phyloP scores from a whole-genome alignment of 2,329 filamentous ascomycete genomes.

The Alternaria postmessia region DNA sequence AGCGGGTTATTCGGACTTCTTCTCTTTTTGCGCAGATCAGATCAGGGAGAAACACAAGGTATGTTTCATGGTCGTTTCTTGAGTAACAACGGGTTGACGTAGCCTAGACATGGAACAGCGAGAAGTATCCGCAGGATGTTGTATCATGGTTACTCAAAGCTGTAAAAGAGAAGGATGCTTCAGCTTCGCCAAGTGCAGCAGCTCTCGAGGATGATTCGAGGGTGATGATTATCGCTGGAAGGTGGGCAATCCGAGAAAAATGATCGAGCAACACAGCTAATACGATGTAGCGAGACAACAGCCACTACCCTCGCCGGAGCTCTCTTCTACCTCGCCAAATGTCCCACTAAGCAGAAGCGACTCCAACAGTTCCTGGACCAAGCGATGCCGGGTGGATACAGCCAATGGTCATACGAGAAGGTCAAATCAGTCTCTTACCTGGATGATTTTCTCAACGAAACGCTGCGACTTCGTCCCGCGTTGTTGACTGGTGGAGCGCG shows the following conservation, averaged over 20 bases:
- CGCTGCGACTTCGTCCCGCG: conserved; percentile 52
- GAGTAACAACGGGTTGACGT: not conserved
- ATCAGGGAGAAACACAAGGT: conserved; percentile 47
- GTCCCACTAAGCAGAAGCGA: conserved; percentile 38
- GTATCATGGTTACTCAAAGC: conserved; percentile 54
- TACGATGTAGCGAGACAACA: conserved; percentile 46
- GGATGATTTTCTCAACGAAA: conserved; percentile 47
- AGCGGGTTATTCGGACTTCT: conserved; percentile 40
- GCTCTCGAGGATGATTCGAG: conserved; percentile 47
- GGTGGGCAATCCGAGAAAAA: conserved; percentile 14
- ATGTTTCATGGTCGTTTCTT: not conserved
- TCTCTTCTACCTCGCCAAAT: conserved; percentile 47
- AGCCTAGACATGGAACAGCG: conserved; percentile 23
- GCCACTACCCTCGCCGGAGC: conserved; percentile 39
- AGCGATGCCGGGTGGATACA: conserved; percentile 32
- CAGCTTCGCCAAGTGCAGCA: conserved; percentile 42
- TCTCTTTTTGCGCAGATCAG: conserved; percentile 37
- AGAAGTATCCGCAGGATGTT: conserved; percentile 48
- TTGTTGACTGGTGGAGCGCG: conserved; percentile 48
- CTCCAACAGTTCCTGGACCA: conserved; percentile 44
- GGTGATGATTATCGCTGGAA: conserved; percentile 47
- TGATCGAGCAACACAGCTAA: not conserved
- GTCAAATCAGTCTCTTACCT: conserved; percentile 39
- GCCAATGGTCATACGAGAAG: conserved; percentile 43
- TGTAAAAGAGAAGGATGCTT: conserved; percentile 47